Base-by-base conservation (phyloP, 1,284 basidiomycete genomes). In the Cryptococcus sp. region DNA sequence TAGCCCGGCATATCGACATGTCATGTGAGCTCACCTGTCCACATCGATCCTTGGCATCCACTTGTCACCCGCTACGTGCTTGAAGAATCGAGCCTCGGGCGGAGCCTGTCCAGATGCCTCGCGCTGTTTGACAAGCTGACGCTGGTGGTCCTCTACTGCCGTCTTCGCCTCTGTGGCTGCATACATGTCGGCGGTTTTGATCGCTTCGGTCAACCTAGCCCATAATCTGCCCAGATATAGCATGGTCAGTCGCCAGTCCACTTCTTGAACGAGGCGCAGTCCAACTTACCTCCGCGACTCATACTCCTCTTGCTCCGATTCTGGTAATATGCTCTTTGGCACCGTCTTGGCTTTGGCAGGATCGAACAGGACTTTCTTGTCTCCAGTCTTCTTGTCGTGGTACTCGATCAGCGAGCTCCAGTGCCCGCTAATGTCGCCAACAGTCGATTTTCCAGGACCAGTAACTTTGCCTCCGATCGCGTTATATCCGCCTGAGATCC, bases 401-500 rank as follows among this genome's bases (percentile, higher is more conserved):
- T 89, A 90, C 64, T 97, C 92, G 88, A 99, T 95, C 19, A 85
- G 77, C 60, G 90, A 87, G 73, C 87, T 92, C 95, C 95, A 99
- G 74, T 89, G 87, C 25, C 95, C 95, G 6, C 84, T 84, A 23
- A 99, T 81, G 70, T 98, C 93, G 11, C 94, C 95, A 17, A 90
- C 81, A 2, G 92, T 88, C n/a, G 82, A 81, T 59, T 82, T 84
- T n/a, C 66, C 66, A 1, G 78, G 76, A 1, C 76, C 73, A 64
- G 87, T 87, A 64, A 98, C 84, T 63, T 87, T 86, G 35, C 94
- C 96, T 5, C 85, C 78, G 58, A 99, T 87, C 23, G 88, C 86
- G 74, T 99, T 99, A 82, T 99, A 98, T 25, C 89, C 90, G 17
- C 95, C 95, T 1, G 91, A 93, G 77, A 97, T 97, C 84, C 95